These are phyloP conservation scores for Psilocybe tampanensis DNA, from an alignment of 768 basidiomycete genomes.

Conservation along the genomic window DNA sequence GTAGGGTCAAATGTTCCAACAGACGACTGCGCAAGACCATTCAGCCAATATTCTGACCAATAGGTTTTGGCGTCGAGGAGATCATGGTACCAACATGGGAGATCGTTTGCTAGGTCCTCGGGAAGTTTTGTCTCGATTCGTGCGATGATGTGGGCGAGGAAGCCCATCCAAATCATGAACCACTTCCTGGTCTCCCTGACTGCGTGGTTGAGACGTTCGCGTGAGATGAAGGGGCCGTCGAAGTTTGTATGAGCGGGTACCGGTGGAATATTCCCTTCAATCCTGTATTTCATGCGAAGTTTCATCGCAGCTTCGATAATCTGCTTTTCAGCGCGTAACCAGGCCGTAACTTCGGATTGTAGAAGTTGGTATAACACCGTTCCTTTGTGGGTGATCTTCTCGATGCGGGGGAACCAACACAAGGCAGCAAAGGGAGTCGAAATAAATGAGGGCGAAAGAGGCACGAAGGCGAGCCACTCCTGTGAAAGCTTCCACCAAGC, in stretches of 20 bases:
- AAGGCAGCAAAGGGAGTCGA: too few species aligned
- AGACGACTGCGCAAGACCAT: too few species aligned
- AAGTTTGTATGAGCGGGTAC: background rate
- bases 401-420: too few species aligned
- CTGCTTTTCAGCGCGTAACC: background rate
- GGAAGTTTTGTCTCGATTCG: background rate
- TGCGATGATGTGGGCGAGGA: background rate
- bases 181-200: background rate
- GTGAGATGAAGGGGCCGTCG: background rate
- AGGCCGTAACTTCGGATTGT: background rate
- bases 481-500: too few species aligned
- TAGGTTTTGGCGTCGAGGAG: background rate
- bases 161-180: background rate
- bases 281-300: background rate
- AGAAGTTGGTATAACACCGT: too few species aligned
- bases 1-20: too few species aligned
- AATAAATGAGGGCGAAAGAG: too few species aligned
- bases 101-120: background rate
- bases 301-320: background rate
- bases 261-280: background rate
- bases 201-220: background rate
- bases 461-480: too few species aligned
- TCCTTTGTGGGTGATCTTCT: too few species aligned
- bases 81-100: conserved; percentile 3
- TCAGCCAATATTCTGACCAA: too few species aligned